Evolutionary conservation across 768 basidiomycete genomes (phyloP).

Genomic region (Hemileccinum impolitum): DNA sequence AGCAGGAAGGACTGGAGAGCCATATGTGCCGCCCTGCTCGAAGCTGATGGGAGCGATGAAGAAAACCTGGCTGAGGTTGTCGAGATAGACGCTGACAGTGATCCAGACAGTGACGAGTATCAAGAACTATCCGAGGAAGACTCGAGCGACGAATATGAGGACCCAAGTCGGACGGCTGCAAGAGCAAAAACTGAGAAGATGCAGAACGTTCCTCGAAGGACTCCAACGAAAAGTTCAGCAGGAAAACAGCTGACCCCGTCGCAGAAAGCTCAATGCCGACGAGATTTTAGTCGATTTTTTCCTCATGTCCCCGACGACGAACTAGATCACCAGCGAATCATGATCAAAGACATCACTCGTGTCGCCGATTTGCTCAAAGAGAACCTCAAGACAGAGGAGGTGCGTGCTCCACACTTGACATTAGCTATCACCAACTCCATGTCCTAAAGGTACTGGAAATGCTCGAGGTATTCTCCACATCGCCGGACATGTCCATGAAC

Average conservation of each 20-base stretch:
- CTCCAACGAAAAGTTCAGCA: background rate
- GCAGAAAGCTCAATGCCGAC: slow-evolving; percentile 52
- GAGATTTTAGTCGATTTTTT: slow-evolving; percentile 74
- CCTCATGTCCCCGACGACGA: slow-evolving; percentile 47
- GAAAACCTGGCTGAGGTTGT: slow-evolving; percentile 15
- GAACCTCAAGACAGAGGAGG: slow-evolving; percentile 73
- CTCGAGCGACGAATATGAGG: slow-evolving; percentile 32
- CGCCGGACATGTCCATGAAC: slow-evolving; percentile 63
- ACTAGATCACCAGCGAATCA: slow-evolving; percentile 52
- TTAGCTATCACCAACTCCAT: background rate
- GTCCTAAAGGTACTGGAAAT: slow-evolving; percentile 66
- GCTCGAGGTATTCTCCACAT: slow-evolving; percentile 71
- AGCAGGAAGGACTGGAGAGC: slow-evolving; percentile 73
- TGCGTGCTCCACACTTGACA: slow-evolving; percentile 26
- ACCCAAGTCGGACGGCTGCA: slow-evolving; percentile 3
- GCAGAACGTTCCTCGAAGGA: slow-evolving; percentile 1
- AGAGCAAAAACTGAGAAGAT: slow-evolving; percentile 6
- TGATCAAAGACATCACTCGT: slow-evolving; percentile 62
- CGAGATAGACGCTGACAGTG: slow-evolving; percentile 24
- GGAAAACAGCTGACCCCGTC: slow-evolving; percentile 42
- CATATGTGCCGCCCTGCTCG: slow-evolving; percentile 74
- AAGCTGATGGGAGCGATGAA: slow-evolving; percentile 29
- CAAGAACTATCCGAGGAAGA: slow-evolving; percentile 23
- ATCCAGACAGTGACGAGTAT: slow-evolving; percentile 31
- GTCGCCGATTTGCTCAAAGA: slow-evolving; percentile 65